phyloP scores from a whole-genome alignment of 768 basidiomycete species.

The Boletus rubropictus region DNA sequence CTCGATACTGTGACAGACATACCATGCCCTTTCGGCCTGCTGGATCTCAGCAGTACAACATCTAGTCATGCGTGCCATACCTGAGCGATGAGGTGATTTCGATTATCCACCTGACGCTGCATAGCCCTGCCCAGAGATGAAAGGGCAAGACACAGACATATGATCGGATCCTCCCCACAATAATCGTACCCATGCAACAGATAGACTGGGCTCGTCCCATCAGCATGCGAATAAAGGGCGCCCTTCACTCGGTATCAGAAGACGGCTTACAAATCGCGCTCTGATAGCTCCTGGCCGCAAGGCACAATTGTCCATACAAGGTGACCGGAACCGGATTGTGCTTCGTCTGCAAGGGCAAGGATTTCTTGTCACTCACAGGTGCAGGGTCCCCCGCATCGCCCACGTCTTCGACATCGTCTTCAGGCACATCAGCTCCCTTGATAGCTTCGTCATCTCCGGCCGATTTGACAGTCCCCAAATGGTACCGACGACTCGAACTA shows the following conservation, averaged over 20 bases:
- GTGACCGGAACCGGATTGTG: conserved; percentile 64
- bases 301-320: conserved; percentile 77
- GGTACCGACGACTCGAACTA: conserved; percentile 49
- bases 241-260: no score
- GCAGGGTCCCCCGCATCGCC: conserved; percentile 11
- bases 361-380: conserved; percentile 23
- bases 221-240: no score
- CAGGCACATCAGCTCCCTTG: conserved; percentile 19
- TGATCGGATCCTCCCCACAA: conserved; percentile 76
- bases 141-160: conserved; percentile 77
- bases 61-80: neutral
- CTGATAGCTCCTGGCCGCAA: conserved; percentile 81
- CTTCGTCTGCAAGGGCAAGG: conserved; percentile 18
- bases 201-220: no score
- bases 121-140: conserved; percentile 85
- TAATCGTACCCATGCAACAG: conserved; percentile 82
- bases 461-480: no score
- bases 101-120: conserved; percentile 91
- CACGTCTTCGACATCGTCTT: conserved; percentile 33
- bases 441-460: conserved; percentile 15
- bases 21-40: conserved; percentile 80
- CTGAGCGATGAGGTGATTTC: conserved; percentile 68
- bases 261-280: conserved; percentile 85
- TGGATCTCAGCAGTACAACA: no score
- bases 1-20: conserved; percentile 76